phyloP scores from a whole-genome alignment of 495 filamentous ascomycete genomes.

The Schizothecium vesticola region DNA sequence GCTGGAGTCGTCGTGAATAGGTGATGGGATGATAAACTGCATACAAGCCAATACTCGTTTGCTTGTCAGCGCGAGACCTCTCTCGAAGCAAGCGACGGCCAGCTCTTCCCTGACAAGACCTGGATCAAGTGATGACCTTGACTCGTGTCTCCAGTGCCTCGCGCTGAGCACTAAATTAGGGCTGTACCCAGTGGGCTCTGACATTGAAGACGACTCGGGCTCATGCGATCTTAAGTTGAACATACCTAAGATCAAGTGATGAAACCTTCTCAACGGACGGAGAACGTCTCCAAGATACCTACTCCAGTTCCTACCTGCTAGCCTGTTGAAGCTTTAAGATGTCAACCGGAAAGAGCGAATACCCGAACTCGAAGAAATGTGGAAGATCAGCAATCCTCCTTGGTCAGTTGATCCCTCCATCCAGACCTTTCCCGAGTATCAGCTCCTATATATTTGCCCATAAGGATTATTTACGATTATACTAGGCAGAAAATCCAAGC shows the following conservation, averaged over 20 bases:
- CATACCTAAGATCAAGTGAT: not conserved
- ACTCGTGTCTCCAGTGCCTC: not conserved
- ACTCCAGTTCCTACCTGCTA: not conserved
- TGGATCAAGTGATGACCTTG: not conserved
- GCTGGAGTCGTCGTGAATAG: not conserved
- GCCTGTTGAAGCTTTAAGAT: not conserved
- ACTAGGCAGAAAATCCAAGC: too few relatives aligned
- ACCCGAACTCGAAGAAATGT: too few relatives aligned
- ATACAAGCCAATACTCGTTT: too few relatives aligned
- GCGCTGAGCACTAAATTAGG: not conserved
- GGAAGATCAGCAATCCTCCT: too few relatives aligned
- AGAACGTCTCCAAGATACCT: not conserved
- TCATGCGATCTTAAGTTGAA: not conserved
- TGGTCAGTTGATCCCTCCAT: too few relatives aligned
- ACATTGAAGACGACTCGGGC: not conserved
- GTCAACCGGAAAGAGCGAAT: not conserved
- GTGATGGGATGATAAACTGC: too few relatives aligned
- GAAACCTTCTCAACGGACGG: not conserved
- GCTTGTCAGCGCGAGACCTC: too few relatives aligned
- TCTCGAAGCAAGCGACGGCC: too few relatives aligned
- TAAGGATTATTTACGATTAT: too few relatives aligned
- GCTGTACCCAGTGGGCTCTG: not conserved
- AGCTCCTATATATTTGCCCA: too few relatives aligned
- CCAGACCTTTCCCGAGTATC: too few relatives aligned
- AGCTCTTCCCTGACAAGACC: not conserved